Conservation (phyloP, 202 grass and related monocot species). For the Setaria viridis region DNA sequence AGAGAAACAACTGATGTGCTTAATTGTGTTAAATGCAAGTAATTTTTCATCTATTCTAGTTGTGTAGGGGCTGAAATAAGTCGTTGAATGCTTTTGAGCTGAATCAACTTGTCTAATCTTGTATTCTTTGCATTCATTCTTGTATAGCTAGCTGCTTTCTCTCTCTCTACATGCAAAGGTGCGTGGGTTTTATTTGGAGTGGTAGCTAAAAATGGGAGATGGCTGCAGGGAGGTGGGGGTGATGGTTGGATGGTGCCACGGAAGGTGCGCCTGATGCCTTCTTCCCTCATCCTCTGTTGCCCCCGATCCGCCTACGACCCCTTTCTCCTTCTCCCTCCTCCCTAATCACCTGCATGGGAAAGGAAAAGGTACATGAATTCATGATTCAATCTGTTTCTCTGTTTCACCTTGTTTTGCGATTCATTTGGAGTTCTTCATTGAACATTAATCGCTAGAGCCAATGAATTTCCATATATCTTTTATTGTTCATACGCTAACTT, state of each 20-base stretch:
- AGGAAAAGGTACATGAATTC: slow-evolving; percentile 26
- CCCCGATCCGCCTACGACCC: slow-evolving; percentile 13
- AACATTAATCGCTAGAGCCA: neutral
- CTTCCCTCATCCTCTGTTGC: neutral
- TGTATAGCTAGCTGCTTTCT: neutral
- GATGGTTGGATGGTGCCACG: slow-evolving; percentile 17
- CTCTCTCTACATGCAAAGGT: neutral
- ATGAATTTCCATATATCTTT: neutral
- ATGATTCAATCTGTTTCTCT: neutral
- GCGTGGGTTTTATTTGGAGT: slow-evolving; percentile 25
- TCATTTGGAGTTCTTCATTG: neutral
- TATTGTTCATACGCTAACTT: neutral
- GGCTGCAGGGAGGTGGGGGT: neutral
- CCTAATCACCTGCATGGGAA: neutral
- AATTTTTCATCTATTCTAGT: neutral
- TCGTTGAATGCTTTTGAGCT: neutral
- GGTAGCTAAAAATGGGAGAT: slow-evolving; percentile 42
- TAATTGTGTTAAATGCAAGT: neutral
- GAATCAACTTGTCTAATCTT: neutral
- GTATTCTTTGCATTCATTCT: neutral
- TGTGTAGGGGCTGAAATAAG: neutral
- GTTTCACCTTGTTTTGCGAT: neutral
- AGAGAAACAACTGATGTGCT: neutral
- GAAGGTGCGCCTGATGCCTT: slow-evolving; percentile 2
- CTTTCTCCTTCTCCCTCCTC: slow-evolving; percentile 42